Percentiles rank a stretch among this genome's conserved stretches.
Conservation (phyloP, 176 grass and related monocot species). For the Aegilops bicornis region DNA sequence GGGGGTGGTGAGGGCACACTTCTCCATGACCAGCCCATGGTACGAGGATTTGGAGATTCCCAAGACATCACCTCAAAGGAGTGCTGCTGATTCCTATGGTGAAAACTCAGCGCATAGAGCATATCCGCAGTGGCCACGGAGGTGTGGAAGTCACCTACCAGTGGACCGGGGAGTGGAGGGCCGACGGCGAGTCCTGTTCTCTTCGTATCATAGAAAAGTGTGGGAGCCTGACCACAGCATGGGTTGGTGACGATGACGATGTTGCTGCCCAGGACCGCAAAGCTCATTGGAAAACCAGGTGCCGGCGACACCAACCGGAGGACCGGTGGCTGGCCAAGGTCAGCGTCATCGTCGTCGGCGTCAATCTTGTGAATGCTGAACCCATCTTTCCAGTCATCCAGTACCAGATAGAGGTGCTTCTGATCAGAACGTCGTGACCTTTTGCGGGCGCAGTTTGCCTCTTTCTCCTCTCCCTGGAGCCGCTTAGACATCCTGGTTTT, state of each 20-base stretch:
- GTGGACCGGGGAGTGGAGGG: neutral
- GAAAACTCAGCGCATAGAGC: neutral
- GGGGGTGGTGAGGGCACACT: neutral
- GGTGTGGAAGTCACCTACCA: neutral
- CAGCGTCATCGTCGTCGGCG: neutral
- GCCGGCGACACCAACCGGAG: neutral
- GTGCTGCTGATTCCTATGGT: neutral
- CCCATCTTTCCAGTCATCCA: neutral
- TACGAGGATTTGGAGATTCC: neutral
- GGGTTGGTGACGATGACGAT: neutral
- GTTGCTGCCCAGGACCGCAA: neutral
- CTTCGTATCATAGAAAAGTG: constrained; percentile 1
- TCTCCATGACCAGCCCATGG: neutral
- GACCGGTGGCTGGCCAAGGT: neutral
- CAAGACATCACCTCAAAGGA: constrained; percentile 17
- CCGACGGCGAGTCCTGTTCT: neutral
- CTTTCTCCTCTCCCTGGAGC: neutral
- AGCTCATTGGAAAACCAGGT: neutral
- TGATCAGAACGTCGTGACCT: neutral
- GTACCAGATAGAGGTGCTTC: neutral
- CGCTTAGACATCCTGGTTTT: neutral
- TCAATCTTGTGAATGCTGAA: neutral
- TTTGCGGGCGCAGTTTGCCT: neutral
- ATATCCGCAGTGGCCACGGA: neutral
- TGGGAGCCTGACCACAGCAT: neutral